These are phyloP conservation scores for Colletotrichum noveboracense DNA, from an alignment of 2,329 filamentous ascomycete genomes.

Conservation along the genomic window DNA sequence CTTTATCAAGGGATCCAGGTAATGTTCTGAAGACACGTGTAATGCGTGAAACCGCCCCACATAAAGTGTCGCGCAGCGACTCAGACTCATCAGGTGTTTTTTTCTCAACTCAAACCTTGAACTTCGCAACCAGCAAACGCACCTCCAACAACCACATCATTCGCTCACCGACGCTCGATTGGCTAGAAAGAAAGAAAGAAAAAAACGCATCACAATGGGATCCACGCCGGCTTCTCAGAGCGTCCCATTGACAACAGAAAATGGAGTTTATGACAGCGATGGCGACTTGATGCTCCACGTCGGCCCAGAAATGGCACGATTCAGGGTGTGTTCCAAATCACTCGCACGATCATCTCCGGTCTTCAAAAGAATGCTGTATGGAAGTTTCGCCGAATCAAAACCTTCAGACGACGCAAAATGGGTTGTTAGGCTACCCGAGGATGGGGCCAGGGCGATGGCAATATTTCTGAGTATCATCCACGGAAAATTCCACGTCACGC, in stretches of 20 bases:
- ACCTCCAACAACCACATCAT: background rate
- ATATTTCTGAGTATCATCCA: conserved; percentile 36
- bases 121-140: background rate
- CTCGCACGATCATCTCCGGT: conserved; percentile 30
- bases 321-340: conserved; percentile 30
- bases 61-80: background rate
- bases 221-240: background rate
- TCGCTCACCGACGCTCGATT: accelerated
- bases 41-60: background rate
- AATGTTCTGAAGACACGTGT: background rate
- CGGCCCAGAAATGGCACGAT: background rate
- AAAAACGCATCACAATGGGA: background rate
- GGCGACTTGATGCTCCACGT: background rate
- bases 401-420: conserved; percentile 17
- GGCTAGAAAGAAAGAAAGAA: background rate
- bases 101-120: background rate
- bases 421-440: conserved; percentile 33
- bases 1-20: background rate
- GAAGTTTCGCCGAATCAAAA: conserved; percentile 28
- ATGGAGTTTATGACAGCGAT: background rate
- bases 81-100: background rate
- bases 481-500: conserved; percentile 2
- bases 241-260: background rate
- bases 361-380: conserved; percentile 32
- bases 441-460: conserved; percentile 29